phyloP scores from a whole-genome alignment of 1,284 basidiomycete species.

The Pseudozyma hubeiensis region DNA sequence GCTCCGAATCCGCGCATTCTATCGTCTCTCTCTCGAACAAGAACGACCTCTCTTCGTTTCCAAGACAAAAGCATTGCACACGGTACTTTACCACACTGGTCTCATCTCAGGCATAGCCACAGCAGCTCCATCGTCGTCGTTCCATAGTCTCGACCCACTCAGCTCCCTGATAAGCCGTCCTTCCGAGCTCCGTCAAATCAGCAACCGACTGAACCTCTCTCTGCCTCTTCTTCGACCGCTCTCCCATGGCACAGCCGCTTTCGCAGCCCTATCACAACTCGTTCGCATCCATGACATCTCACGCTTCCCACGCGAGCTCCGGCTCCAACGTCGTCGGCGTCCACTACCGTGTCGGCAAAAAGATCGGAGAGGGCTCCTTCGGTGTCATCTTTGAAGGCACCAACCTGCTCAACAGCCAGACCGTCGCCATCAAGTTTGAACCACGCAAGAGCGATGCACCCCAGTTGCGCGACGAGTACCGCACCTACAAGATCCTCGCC shows the following conservation, averaged over 20 bases:
- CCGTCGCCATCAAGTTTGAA: slow-evolving; percentile 98
- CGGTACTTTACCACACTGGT: too few relatives aligned
- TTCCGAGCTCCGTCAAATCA: not conserved
- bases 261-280: slow-evolving; percentile 47
- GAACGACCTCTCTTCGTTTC: too few relatives aligned
- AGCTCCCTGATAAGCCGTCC: not conserved
- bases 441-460: slow-evolving; percentile 95
- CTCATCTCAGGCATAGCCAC: too few relatives aligned
- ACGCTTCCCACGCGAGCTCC: slow-evolving; percentile 60
- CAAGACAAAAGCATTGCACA: too few relatives aligned
- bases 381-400: slow-evolving; percentile 98
- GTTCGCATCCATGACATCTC: slow-evolving; percentile 58
- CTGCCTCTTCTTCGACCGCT: not conserved
- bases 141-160: not conserved
- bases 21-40: too few relatives aligned
- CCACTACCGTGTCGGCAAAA: slow-evolving; percentile 86
- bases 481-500: slow-evolving; percentile 92
- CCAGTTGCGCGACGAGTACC: slow-evolving; percentile 94
- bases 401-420: slow-evolving; percentile 92
- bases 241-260: slow-evolving; percentile 29
- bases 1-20: too few relatives aligned
- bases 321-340: slow-evolving; percentile 71
- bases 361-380: slow-evolving; percentile 77
- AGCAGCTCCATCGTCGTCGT: not conserved
- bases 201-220: not conserved